Conservation (phyloP, 2,329 filamentous ascomycete genomes). For the Xylariaceae sp. region DNA sequence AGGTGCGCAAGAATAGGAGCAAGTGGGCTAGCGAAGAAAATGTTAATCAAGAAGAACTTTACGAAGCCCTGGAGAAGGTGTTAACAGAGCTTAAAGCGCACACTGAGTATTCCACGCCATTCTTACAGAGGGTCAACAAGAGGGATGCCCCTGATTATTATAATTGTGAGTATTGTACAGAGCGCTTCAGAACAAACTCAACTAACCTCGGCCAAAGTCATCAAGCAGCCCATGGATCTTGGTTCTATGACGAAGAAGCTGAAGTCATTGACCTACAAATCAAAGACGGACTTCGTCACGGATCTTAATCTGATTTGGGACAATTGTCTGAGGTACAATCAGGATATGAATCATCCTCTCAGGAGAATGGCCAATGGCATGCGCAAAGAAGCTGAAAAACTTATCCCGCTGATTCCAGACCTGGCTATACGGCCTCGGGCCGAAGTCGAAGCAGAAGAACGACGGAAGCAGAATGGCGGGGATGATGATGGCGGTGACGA, state of each 20-base stretch:
- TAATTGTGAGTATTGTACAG: constrained; percentile 65
- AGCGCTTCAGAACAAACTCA: constrained; percentile 8
- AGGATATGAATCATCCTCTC: constrained; percentile 83
- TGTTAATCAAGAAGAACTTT: constrained; percentile 95
- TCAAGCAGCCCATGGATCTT: constrained; percentile 97
- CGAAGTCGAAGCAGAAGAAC: constrained; percentile 88
- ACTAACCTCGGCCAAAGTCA: constrained; percentile 62
- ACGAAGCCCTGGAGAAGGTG: constrained; percentile 96
- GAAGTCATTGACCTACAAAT: constrained; percentile 78
- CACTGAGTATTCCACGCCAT: constrained; percentile 96
- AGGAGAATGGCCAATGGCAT: constrained; percentile 94
- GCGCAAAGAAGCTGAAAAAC: constrained; percentile 96
- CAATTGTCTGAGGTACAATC: constrained; percentile 96
- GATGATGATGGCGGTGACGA: constrained; percentile 85
- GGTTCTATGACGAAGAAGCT: constrained; percentile 99
- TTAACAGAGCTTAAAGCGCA: constrained; percentile 96
- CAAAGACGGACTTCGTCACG: constrained; percentile 91
- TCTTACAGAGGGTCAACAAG: constrained; percentile 93
- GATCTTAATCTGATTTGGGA: constrained; percentile 96
- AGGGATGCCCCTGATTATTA: constrained; percentile 96
- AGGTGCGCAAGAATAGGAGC: constrained; percentile 95
- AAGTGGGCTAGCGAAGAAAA: constrained; percentile 99
- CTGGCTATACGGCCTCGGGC: constrained; percentile 88
- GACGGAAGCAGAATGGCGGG: constrained; percentile 84
- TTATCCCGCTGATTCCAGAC: constrained; percentile 93